Evolutionary conservation across 2,329 filamentous ascomycete genomes (phyloP).

Genomic region (Trichoderma hamatum): DNA sequence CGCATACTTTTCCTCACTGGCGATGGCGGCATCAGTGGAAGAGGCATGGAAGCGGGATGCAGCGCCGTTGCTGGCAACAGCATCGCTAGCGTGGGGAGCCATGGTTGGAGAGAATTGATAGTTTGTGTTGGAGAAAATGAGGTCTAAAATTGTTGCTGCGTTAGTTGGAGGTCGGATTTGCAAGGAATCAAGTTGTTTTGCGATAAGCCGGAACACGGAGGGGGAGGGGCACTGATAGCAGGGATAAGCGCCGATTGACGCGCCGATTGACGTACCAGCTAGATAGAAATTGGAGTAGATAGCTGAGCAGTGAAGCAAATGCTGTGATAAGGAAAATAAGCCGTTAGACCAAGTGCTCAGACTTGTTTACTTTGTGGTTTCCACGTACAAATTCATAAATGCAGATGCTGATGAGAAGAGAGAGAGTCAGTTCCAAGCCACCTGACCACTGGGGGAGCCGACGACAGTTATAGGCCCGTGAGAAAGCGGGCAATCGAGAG

Average conservation of each 20-base stretch:
- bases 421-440: constrained; percentile 1
- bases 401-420: not conserved
- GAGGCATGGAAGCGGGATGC: constrained; percentile 67
- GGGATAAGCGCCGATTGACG: not conserved
- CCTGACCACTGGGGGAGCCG: constrained; percentile 11
- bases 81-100: constrained; percentile 61
- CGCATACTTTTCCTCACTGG: constrained; percentile 78
- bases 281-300: not conserved
- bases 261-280: not conserved
- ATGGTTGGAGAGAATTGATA: constrained; percentile 42
- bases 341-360: not conserved
- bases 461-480: constrained; percentile 18
- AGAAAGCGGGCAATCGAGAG: not conserved
- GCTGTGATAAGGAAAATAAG: not conserved
- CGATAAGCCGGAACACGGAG: constrained; percentile 13
- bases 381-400: not conserved
- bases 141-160: not conserved
- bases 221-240: constrained; percentile 22
- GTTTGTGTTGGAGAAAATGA: not conserved
- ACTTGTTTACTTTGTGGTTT: not conserved
- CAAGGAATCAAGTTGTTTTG: not conserved
- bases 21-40: constrained; percentile 78
- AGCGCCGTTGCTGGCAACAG: constrained; percentile 34
- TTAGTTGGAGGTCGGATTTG: constrained; percentile 7
- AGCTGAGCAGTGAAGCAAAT: not conserved